Percentiles rank a stretch among this genome's conserved stretches.
phyloP scores from a whole-genome alignment of 1,139 yeast genomes.

The Yamadazyma sp. region DNA sequence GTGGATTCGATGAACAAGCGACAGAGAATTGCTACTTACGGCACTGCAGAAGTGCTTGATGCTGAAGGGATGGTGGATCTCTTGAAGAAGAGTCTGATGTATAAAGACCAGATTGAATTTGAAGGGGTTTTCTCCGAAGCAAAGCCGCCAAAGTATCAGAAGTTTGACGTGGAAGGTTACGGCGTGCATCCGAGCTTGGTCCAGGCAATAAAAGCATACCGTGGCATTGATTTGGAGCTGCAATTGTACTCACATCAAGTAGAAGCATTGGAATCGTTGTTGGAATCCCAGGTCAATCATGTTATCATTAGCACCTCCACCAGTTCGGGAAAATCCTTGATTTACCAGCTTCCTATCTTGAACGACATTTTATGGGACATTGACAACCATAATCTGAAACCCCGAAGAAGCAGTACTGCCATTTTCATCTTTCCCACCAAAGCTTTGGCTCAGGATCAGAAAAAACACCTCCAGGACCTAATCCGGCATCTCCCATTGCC shows the following conservation, averaged over 20 bases:
- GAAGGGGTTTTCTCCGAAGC: conserved; percentile 26
- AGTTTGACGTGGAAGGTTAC: conserved; percentile 32
- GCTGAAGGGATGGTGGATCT: conserved; percentile 43
- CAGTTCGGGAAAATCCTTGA: conserved; percentile 90
- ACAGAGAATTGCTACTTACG: conserved; percentile 5
- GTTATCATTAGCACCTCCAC: conserved; percentile 91
- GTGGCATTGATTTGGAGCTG: conserved; percentile 42
- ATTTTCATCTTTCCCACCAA: conserved; percentile 93
- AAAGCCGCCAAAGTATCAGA: conserved; percentile 18
- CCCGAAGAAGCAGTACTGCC: conserved; percentile 50
- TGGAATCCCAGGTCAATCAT: conserved; percentile 43
- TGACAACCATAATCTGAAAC: conserved; percentile 13
- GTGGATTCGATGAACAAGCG: conserved; percentile 23
- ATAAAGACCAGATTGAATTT: conserved; percentile 56
- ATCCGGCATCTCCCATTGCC: conserved; percentile 43
- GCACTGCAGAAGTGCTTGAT: conserved; percentile 17
- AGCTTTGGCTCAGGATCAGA: conserved; percentile 96
- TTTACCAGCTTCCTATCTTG: conserved; percentile 85
- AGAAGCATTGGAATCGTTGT: conserved; percentile 62
- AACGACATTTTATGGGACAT: conserved; percentile 51
- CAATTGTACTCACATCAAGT: conserved; percentile 80
- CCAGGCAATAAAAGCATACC: conserved; percentile 50
- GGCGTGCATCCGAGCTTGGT: conserved; percentile 46
- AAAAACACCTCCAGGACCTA: conserved; percentile 68
- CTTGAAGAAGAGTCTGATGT: conserved; percentile 47